A percentile compares a stretch with the other conserved stretches of the same genome.
phyloP scores from a whole-genome alignment of 371 early-diverging fungal genomes.

The Dipsacomyces acuminosporus region DNA sequence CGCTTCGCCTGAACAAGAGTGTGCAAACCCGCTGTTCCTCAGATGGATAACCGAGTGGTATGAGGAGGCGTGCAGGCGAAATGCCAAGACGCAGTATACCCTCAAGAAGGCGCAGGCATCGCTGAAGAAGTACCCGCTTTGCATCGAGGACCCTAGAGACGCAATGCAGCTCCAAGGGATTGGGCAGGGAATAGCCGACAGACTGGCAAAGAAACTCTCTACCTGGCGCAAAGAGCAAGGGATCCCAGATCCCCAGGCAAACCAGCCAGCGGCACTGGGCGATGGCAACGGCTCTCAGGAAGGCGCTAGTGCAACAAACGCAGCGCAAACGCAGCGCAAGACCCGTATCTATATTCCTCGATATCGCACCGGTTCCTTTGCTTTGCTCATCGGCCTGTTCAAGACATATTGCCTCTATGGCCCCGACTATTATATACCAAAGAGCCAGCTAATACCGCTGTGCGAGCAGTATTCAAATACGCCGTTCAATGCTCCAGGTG shows the following conservation, averaged over 20 bases:
- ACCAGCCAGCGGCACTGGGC: neutral
- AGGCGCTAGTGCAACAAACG: neutral
- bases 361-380: slow-evolving; percentile 80
- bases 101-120: slow-evolving; percentile 38
- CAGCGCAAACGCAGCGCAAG: slow-evolving; percentile 9
- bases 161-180: slow-evolving; percentile 43
- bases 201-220: slow-evolving; percentile 54
- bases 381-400: slow-evolving; percentile 71
- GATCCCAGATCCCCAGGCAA: slow-evolving; percentile 52
- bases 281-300: neutral
- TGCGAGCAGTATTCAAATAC: slow-evolving; percentile 63
- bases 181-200: slow-evolving; percentile 50
- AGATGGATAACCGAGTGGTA: slow-evolving; percentile 42
- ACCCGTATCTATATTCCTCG: slow-evolving; percentile 67
- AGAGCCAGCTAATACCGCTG: slow-evolving; percentile 34
- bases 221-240: slow-evolving; percentile 54
- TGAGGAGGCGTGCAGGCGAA: slow-evolving; percentile 31
- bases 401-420: slow-evolving; percentile 39
- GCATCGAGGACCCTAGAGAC: slow-evolving; percentile 34
- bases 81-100: slow-evolving; percentile 24
- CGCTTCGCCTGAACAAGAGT: slow-evolving; percentile 12
- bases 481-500: slow-evolving; percentile 58
- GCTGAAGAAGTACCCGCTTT: slow-evolving; percentile 30
- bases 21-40: slow-evolving; percentile 45
- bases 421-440: slow-evolving; percentile 37